Evolutionary conservation across 495 filamentous ascomycete species (phyloP).

Genomic region (Cercophora sp.): DNA sequence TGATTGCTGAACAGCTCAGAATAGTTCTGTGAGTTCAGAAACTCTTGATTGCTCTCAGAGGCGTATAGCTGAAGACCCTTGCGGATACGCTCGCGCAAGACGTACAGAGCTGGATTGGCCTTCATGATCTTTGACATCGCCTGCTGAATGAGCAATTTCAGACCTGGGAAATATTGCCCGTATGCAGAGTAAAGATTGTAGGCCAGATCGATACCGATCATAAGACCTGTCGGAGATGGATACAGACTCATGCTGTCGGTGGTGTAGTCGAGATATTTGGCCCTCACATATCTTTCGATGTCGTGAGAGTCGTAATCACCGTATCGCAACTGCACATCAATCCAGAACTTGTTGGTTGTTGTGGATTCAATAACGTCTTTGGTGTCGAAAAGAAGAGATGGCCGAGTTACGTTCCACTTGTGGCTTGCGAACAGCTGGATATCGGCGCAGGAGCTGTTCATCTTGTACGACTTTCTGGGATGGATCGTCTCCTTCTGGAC

Average conservation of each 20-base stretch:
- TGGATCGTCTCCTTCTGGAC: slow-evolving; percentile 99
- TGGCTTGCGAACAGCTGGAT: slow-evolving; percentile 96
- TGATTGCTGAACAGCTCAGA: slow-evolving; percentile 99
- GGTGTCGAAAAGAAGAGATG: slow-evolving; percentile 90
- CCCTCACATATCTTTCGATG: slow-evolving; percentile 94
- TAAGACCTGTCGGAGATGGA: slow-evolving; percentile 93
- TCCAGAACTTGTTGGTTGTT: slow-evolving; percentile 98
- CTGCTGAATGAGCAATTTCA: slow-evolving; percentile 95
- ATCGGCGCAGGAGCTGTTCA: slow-evolving; percentile 99
- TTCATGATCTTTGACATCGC: slow-evolving; percentile 99
- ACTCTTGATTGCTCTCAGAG: slow-evolving; percentile 98
- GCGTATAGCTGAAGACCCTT: slow-evolving; percentile 99
- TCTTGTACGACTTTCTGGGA: slow-evolving; percentile 99
- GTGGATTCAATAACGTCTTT: slow-evolving; percentile 95
- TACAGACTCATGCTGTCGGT: slow-evolving; percentile 99
- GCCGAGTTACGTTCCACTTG: slow-evolving; percentile 97
- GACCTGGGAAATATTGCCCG: slow-evolving; percentile 96
- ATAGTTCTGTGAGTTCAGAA: slow-evolving; percentile 99
- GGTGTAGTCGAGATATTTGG: slow-evolving; percentile 99
- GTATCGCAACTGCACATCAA: slow-evolving; percentile 96
- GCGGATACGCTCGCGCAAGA: slow-evolving; percentile 93
- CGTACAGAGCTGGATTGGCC: slow-evolving; percentile 95
- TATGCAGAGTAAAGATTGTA: slow-evolving; percentile 99
- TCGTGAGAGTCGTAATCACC: slow-evolving; percentile 99
- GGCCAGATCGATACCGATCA: slow-evolving; percentile 97